Evolutionary conservation across 768 basidiomycete genomes (phyloP).

Genomic region (Boletus reticulatus): DNA sequence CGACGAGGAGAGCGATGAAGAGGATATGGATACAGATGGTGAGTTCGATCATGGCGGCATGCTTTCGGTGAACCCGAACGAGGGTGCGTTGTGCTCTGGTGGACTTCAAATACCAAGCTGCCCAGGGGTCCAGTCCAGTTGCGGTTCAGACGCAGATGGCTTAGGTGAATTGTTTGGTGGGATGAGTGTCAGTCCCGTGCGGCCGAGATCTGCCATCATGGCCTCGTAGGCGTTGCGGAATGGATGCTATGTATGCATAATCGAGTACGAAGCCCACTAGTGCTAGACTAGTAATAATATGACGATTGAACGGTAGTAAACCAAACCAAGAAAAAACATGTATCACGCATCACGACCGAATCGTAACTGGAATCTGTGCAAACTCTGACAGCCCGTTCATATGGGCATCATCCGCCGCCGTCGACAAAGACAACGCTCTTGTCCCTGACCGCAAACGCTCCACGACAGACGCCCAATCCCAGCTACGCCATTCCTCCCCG

Average conservation of each 20-base stretch:
- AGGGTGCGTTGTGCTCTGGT: neutral
- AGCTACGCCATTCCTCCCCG: constrained; percentile 20
- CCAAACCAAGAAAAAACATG: neutral
- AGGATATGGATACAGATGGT: constrained; percentile 36
- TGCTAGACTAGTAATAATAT: no score
- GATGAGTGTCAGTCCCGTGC: constrained; percentile 65
- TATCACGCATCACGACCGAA: constrained; percentile 16
- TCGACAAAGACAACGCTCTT: neutral
- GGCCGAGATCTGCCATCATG: constrained; percentile 18
- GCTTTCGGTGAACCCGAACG: constrained; percentile 4
- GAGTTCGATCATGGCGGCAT: constrained; percentile 27
- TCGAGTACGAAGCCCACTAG: no score
- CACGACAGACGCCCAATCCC: constrained; percentile 23
- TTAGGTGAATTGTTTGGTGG: constrained; percentile 45
- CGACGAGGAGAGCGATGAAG: constrained; percentile 71
- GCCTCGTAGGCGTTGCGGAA: neutral
- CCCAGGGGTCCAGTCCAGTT: constrained; percentile 12
- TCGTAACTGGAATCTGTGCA: constrained; percentile 11
- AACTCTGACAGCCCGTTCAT: constrained; percentile 14
- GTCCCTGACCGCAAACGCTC: neutral
- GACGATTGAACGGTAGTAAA: neutral
- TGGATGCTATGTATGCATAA: neutral
- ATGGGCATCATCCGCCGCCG: neutral
- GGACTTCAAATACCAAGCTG: constrained; percentile 24
- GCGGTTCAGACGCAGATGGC: constrained; percentile 39